Evolutionary conservation across 805 yeast genomes (phyloP), one percentile per base, ranked within the genome.

Genomic region (Sungouiella blattae): DNA sequence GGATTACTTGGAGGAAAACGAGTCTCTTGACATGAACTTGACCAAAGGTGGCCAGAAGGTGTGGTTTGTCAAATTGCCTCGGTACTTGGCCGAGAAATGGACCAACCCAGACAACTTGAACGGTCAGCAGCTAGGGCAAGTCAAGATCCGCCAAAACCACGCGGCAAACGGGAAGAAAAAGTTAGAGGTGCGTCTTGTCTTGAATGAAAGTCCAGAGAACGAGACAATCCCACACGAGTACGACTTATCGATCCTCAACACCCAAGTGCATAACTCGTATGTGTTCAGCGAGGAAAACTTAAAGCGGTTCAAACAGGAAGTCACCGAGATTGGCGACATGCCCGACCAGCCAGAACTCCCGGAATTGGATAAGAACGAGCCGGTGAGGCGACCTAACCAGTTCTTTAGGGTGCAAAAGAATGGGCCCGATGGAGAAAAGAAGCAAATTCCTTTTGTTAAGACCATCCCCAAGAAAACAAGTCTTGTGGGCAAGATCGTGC

Each of bases 21-120:
- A 83, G 60, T 72, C 86, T 11, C 70, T 89, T 20, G 94, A 93
- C 57, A 68, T 93, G 59, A 86, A 88, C 53, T 60, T 88, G 33
- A 43, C 69, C 1, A 65, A 69, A 20, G 77, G 81, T 11, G 69
- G 63, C 31, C 81, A 83, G 50, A 87, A 87, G 47, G 81, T 93
- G 27, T 93, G 98, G 98, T 68, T 93, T 15, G 95, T 93, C 16
- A 77, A 93, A 49, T 65, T 93, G 52, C 98, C 98, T 1, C 79
- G 86, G 53, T 87, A 87, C 52, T 65, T 93, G 41, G 83, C 95
- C 20, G 86, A 82, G 26, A 71, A 76, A 45, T 87, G 97, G 95
- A 73, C 79, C 35, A 72, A 82, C 43, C 18, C 75, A 35, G 77
- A 70, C 16, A 64, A 66, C 28, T 60, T 83, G 32, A 72, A 77